Evolutionary conservation across 805 yeast species (phyloP), one percentile per base, ranked within the genome.

Genomic region (Starmerella roubikii): DNA sequence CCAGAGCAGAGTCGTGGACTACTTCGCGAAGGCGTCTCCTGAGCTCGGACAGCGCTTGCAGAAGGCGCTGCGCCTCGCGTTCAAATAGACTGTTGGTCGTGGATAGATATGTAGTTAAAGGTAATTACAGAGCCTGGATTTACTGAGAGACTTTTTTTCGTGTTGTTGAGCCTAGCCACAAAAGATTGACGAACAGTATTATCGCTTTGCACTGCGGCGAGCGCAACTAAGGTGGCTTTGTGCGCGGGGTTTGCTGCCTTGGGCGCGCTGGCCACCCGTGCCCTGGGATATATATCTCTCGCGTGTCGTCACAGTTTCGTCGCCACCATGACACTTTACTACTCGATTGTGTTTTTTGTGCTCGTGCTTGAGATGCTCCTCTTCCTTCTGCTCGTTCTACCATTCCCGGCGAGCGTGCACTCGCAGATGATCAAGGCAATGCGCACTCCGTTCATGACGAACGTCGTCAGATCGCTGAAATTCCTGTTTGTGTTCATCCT

Each of bases 401-500:
- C 98, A 19, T 64, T 84, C 45, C 97, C 98, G 18, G 68, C 85
- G 24, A 66, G 61, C 41, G 55, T 77, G 43, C 76, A 95, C 53
- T 74, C 74, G 53, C 76, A 76, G 10, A 64, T 85, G 20, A 68
- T 88, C 41, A 58, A 65, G 18, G 64, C 76, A 1, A 62, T 82
- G 22, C 66, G 78, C 23, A 70, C 71, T 30, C 80, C 80, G 62
- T 67, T 72, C 36, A 71, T 76, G 37, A 74, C 75, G 47, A 74
- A 78, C 49, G 72, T 85, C 42, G 80, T 78, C 52, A 72, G 84
- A 47, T 76, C 84, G 4, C 66, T 84, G 48, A 80, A 81, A 57
- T 84, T 93, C 59, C 65, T 84, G 3, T 67, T 88, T 42, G 85
- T 78, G 3, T 91, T 88, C 63, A 80, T 91, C 16, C 63, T 81